phyloP scores from a whole-genome alignment of 139 green algal genomes.

The Dunaliella primolecta region DNA sequence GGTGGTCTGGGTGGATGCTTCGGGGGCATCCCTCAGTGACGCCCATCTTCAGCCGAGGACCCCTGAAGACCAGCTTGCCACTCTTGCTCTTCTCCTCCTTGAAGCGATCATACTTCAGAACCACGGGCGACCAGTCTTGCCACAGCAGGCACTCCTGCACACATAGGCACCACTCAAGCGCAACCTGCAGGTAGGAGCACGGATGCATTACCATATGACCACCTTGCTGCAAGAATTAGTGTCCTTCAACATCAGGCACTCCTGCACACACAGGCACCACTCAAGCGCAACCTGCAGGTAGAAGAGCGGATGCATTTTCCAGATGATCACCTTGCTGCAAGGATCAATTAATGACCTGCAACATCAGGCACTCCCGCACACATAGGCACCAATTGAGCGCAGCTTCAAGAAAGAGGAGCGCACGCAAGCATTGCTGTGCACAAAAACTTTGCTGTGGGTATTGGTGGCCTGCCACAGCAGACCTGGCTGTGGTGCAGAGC shows the following conservation, averaged over 20 bases:
- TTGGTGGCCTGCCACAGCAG: neutral
- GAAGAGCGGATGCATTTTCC: no score
- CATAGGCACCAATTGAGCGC: slow-evolving; percentile 48
- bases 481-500: no score
- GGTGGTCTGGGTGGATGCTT: slow-evolving; percentile 37
- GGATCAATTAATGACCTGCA: no score
- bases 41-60: slow-evolving; percentile 42
- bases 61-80: slow-evolving; percentile 34
- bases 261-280: neutral
- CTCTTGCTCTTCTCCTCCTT: neutral
- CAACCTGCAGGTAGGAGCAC: slow-evolving; percentile 12
- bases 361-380: slow-evolving; percentile 17
- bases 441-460: neutral
- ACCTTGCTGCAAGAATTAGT: neutral
- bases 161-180: slow-evolving; percentile 47
- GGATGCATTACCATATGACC: neutral
- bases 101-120: slow-evolving; percentile 19
- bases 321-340: no score
- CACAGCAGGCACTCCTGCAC: slow-evolving; percentile 50
- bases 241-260: neutral
- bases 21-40: slow-evolving; percentile 40
- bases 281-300: neutral
- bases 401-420: slow-evolving; percentile 2
- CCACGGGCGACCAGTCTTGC: slow-evolving; percentile 25
- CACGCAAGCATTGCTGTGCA: neutral